A percentile compares a stretch with the other conserved stretches of the same genome.
Conservation (phyloP, 371 early-diverging fungal species). For the Umbelopsis sp. region DNA sequence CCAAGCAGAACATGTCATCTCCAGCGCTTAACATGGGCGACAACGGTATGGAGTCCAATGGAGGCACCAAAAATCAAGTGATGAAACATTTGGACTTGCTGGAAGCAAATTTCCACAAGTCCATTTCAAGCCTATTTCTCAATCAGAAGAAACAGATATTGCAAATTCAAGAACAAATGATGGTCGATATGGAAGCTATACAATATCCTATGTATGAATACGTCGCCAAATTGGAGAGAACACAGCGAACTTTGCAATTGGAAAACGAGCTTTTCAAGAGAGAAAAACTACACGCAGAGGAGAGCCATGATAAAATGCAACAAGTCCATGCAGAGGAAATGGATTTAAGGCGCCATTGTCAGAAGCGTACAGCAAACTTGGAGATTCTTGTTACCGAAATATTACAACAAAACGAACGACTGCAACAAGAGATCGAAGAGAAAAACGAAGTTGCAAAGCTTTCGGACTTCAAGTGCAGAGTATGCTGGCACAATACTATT, state of each 20-base stretch:
- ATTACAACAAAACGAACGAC: constrained; percentile 17
- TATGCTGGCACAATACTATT: constrained; percentile 40
- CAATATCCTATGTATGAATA: constrained; percentile 46
- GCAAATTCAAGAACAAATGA: constrained; percentile 44
- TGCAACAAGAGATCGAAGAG: constrained; percentile 15
- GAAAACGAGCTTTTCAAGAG: constrained; percentile 10
- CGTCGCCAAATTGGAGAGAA: constrained; percentile 5
- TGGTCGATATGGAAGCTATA: constrained; percentile 76
- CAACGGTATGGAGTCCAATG: not conserved
- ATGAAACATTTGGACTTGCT: not conserved
- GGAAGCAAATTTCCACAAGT: constrained; percentile 6
- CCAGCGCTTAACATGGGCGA: not conserved
- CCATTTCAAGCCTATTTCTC: not conserved
- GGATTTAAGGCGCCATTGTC: constrained; percentile 17
- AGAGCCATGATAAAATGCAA: constrained; percentile 30
- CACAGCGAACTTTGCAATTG: not conserved
- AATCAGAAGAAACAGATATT: not conserved
- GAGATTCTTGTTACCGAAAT: constrained; percentile 20
- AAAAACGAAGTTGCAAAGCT: constrained; percentile 2
- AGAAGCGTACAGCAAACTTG: constrained; percentile 21
- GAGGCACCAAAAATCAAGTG: not conserved
- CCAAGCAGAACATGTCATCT: not conserved
- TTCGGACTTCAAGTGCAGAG: constrained; percentile 31
- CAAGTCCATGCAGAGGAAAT: constrained; percentile 7
- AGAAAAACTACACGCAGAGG: constrained; percentile 10